phyloP scores from a whole-genome alignment of 2,329 filamentous ascomycete species.

The Aspergillus ibericus region DNA sequence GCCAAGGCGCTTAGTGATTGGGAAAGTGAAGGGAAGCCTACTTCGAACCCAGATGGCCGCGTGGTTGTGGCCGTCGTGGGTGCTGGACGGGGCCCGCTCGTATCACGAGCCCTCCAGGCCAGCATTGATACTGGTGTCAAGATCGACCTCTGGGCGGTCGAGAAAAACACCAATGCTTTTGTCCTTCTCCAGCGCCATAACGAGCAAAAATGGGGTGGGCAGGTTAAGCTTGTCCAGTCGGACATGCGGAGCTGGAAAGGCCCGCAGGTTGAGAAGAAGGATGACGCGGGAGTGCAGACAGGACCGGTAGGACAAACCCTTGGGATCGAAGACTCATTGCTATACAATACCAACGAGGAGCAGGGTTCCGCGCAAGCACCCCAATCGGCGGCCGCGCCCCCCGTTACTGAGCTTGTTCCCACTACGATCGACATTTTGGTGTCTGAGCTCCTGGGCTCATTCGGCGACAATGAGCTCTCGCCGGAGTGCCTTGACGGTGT shows the following conservation, averaged over 20 bases:
- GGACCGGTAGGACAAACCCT: conserved; percentile 36
- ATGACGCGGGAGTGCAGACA: conserved; percentile 11
- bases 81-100: conserved; percentile 86
- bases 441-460: conserved; percentile 88
- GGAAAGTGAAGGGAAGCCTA: conserved; percentile 69
- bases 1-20: conserved; percentile 79
- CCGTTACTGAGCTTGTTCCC: conserved; percentile 30
- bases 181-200: conserved; percentile 90
- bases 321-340: conserved; percentile 30
- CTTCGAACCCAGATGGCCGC: conserved; percentile 66
- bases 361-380: conserved; percentile 38
- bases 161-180: conserved; percentile 98
- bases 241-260: conserved; percentile 98
- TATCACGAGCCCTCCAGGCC: conserved; percentile 81
- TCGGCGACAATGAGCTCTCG: conserved; percentile 94
- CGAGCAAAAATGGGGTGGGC: conserved; percentile 72
- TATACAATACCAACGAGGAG: conserved; percentile 29
- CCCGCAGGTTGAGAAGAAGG: conserved; percentile 48
- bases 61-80: conserved; percentile 91
- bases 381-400: conserved; percentile 44
- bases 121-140: conserved; percentile 72
- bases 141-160: conserved; percentile 86
- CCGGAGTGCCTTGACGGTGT: conserved; percentile 96
- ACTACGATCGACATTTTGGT: conserved; percentile 78
- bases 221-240: conserved; percentile 85